These are phyloP conservation scores for Leccinum pachyderme DNA, from an alignment of 1,284 basidiomycete genomes.

Conservation along the genomic window DNA sequence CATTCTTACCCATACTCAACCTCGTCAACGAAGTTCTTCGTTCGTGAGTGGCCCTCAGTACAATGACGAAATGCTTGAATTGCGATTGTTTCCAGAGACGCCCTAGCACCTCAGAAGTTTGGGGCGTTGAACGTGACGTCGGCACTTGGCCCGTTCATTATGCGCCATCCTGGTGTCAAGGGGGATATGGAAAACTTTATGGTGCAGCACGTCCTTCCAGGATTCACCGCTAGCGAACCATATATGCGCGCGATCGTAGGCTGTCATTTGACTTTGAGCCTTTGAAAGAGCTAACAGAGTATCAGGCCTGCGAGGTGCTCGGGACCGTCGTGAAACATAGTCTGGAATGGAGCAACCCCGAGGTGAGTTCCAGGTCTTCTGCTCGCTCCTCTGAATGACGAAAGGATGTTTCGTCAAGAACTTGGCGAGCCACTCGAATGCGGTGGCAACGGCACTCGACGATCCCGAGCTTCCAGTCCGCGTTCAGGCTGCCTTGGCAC, in stretches of 20 bases:
- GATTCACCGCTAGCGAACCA: slow-evolving; percentile 60
- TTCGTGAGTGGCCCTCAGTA: slow-evolving; percentile 44
- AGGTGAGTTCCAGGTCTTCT: slow-evolving; percentile 41
- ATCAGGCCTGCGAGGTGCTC: slow-evolving; percentile 75
- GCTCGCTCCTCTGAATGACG: background rate
- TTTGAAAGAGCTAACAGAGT: slow-evolving; percentile 1
- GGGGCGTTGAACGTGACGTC: slow-evolving; percentile 82
- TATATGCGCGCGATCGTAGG: slow-evolving; percentile 76
- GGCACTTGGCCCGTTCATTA: slow-evolving; percentile 71
- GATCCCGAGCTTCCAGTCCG: slow-evolving; percentile 82
- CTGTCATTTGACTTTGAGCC: background rate
- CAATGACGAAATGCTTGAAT: background rate
- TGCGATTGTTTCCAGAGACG: slow-evolving; percentile 38
- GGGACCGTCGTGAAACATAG: slow-evolving; percentile 69
- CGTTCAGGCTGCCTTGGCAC: slow-evolving; percentile 78
- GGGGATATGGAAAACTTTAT: slow-evolving; percentile 76
- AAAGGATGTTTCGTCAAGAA: slow-evolving; percentile 39
- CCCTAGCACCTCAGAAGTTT: slow-evolving; percentile 65
- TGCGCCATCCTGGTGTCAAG: slow-evolving; percentile 77
- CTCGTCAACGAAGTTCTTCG: slow-evolving; percentile 73
- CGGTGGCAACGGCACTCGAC: slow-evolving; percentile 60
- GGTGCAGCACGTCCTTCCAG: slow-evolving; percentile 68
- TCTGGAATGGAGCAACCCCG: slow-evolving; percentile 62
- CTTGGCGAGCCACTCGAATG: slow-evolving; percentile 61
- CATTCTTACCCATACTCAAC: slow-evolving; percentile 74